Base-by-base conservation (phyloP, 73 alveolate species). In the Paraurostyla sp. region DNA sequence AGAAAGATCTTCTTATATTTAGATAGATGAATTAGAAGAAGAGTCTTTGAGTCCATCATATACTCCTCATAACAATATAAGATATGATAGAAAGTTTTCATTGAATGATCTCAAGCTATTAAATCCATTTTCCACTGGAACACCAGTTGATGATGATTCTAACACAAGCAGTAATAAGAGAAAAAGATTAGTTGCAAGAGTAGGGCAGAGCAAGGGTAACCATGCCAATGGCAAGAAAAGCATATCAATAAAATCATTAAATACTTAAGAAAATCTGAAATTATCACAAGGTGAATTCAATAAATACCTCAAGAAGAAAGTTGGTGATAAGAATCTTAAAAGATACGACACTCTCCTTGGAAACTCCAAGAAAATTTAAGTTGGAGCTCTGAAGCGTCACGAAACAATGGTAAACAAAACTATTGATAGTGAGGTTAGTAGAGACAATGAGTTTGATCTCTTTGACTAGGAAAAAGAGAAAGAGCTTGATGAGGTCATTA, bases 111-210 rank as follows among this genome's bases (percentile, higher is more conserved):
- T n/a, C n/a, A n/a, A n/a, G n/a, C 50, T 60, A 30, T 29, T 30
- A 7, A 20, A 60, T 2, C 50, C 78, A 30, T 60, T 60, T 6
- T 29, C 78, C 13, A 45, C 78, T 9, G 9, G 50, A 16, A 6
- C 78, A 9, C 51, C 50, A 60, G 22, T 50, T 9, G 32, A 60
- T 60, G 50, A 9, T 27, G 32, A 50, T 60, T 60, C 78, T n/a
- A n/a, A n/a, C n/a, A n/a, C n/a, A n/a, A 30, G 78, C 78, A 60
- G n/a, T n/a, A n/a, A n/a, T n/a, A 16, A 30, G 9, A 60, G 78
- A 60, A 18, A 50, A 18, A 60, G 78, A 30, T 25, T 60, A 30
- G 78, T 60, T 60, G 78, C 78, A 30, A 60, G 78, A 30, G 78
- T 60, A 6, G 45, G 51, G 32, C n/a, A 60, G 50, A 60, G 45